Evolutionary conservation across 176 grass and related monocot genomes (phyloP).

Genomic region (Neostapfia colusana): DNA sequence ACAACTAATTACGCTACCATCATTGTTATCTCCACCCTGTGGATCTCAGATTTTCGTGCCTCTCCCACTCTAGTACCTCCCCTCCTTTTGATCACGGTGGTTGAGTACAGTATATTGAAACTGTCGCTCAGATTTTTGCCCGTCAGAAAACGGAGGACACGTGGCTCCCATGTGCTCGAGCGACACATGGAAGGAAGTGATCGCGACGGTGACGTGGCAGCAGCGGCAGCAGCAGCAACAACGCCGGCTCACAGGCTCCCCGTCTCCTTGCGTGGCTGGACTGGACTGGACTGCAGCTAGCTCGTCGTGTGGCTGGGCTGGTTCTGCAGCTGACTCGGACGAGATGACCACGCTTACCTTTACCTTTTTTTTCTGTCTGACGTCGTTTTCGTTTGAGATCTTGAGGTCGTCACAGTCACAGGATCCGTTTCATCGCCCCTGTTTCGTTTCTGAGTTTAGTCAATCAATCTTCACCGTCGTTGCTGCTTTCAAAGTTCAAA

Average conservation of each 20-base stretch:
- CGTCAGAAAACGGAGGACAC: background rate
- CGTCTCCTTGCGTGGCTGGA: background rate
- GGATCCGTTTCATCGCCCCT: background rate
- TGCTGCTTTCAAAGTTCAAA: conserved; percentile 13
- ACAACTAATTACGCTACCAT: conserved; percentile 16
- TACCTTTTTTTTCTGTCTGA: background rate
- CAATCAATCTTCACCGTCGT: background rate
- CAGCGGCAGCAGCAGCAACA: no score
- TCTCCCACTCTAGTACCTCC: background rate
- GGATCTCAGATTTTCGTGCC: background rate
- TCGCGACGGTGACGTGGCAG: conserved; percentile 35
- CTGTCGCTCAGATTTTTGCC: no score
- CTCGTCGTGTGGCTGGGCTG: no score
- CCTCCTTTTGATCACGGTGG: background rate
- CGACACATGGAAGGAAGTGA: conserved; percentile 19
- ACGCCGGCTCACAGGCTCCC: background rate
- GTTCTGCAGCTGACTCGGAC: no score
- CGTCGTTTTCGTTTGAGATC: conserved; percentile 28
- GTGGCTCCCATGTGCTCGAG: conserved; percentile 57
- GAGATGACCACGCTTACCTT: background rate
- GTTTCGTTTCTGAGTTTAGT: background rate
- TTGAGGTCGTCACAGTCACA: background rate
- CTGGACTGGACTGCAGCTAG: background rate
- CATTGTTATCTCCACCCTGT: conserved; percentile 8
- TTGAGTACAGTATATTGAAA: no score